Base-by-base conservation (phyloP, 768 basidiomycete genomes). In the Lentinula detonsa region DNA sequence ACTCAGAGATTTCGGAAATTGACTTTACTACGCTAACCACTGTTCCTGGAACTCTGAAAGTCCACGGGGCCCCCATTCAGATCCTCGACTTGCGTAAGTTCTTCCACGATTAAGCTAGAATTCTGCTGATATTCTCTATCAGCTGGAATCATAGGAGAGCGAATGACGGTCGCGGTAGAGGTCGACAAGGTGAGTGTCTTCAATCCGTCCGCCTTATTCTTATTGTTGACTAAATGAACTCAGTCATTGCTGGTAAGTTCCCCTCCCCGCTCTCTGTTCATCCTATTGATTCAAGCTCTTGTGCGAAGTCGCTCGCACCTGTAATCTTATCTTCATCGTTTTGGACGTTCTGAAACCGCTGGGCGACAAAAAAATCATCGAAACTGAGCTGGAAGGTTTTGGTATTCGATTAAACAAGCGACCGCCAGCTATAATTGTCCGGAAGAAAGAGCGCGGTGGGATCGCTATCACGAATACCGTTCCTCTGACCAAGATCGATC, bases 121-220 rank as follows among this genome's bases (percentile, higher is more conserved):
- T 28, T 57, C 23, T 45, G 9, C 40, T 46, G 16, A 43, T 56
- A 21, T 18, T 50, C n/a, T 33, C 13, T 43, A 59, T 66, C 64
- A 93, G 89, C 94, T 64, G 96, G 97, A 79, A 98, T 98, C 64
- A 97, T 98, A 64, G 96, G 98, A 72, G 96, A 66, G 96, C 96
- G 31, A 93, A 94, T 69, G 95, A 97, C 66, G 95, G 95, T 58
- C 86, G 91, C 72, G 96, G 96, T 73, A 79, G 96, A 80, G 96
- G 96, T 81, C 88, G 93, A 65, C 96, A 98, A 83, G 88, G 88
- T 81, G 69, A 61, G 86, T 81, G 28, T 39, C 40, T 10, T 3
- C 49, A 39, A 8, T 21, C 3, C 31, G 5, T 21, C 11, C 35
- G n/a, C 16, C 18, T 31, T 18, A 28, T 18, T 28, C 13, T n/a